A percentile compares a stretch with the other conserved stretches of the same genome.
Conservation (phyloP, 495 filamentous ascomycete genomes). For the Aspergillus incahuasiensis region DNA sequence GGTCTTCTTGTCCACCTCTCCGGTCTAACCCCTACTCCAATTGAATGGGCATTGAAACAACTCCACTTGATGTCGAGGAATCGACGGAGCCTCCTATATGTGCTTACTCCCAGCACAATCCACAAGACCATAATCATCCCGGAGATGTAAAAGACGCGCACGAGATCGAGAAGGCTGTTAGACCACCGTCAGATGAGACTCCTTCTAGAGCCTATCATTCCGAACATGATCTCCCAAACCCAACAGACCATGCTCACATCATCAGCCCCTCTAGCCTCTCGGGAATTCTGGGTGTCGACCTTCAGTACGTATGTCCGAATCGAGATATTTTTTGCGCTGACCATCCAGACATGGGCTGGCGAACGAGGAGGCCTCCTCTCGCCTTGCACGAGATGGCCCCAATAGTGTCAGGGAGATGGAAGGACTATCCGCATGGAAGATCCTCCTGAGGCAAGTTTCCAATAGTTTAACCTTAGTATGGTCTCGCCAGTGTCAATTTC, state of each 20-base stretch:
- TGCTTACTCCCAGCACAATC: slow-evolving; percentile 23
- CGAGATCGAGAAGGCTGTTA: slow-evolving; percentile 4
- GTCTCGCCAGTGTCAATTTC: background rate
- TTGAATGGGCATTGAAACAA: slow-evolving; percentile 43
- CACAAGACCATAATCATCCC: slow-evolving; percentile 17
- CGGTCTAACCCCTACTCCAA: slow-evolving; percentile 16
- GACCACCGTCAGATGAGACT: background rate
- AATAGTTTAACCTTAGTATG: slow-evolving; percentile 61
- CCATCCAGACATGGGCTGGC: slow-evolving; percentile 51
- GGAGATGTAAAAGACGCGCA: slow-evolving; percentile 17
- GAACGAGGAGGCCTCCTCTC: slow-evolving; percentile 45
- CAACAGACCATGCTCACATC: slow-evolving; percentile 23
- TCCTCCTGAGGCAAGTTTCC: slow-evolving; percentile 57
- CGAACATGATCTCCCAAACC: background rate
- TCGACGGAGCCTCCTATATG: slow-evolving; percentile 45
- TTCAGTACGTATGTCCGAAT: slow-evolving; percentile 20
- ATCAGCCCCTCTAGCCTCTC: slow-evolving; percentile 25
- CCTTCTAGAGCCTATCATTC: background rate
- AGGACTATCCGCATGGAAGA: slow-evolving; percentile 52
- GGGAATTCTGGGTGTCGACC: slow-evolving; percentile 24
- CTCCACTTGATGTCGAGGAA: slow-evolving; percentile 38
- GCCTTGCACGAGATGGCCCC: slow-evolving; percentile 52
- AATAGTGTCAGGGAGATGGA: slow-evolving; percentile 56
- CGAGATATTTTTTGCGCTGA: background rate
- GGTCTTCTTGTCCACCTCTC: background rate